Conservation (phyloP, 2,329 filamentous ascomycete genomes). For the Colletotrichum spaethianum region DNA sequence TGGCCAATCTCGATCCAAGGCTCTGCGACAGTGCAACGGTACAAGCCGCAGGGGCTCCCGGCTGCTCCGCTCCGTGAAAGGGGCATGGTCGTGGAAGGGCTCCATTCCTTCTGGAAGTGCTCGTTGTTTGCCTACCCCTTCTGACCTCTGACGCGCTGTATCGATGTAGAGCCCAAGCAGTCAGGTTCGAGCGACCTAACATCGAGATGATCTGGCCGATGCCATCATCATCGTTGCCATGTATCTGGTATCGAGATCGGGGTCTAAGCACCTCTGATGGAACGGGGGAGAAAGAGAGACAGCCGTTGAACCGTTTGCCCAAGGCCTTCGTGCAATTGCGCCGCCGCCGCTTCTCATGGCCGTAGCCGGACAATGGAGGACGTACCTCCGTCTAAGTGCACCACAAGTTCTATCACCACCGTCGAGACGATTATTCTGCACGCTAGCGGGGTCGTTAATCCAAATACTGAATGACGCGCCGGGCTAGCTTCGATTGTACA, state of each 20-base stretch:
- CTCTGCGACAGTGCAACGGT: slow-evolving; percentile 15
- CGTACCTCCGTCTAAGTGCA: neutral
- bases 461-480: slow-evolving; percentile 30
- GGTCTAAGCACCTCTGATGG: slow-evolving; percentile 8
- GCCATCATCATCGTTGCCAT: slow-evolving; percentile 4
- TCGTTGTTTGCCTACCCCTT: neutral
- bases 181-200: slow-evolving; percentile 1
- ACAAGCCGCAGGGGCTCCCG: slow-evolving; percentile 31
- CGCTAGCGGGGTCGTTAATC: slow-evolving; percentile 17
- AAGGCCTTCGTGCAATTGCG: neutral
- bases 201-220: neutral
- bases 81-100: slow-evolving; percentile 35
- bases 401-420: neutral
- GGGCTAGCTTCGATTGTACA: slow-evolving; percentile 7
- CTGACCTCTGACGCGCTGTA: slow-evolving; percentile 9
- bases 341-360: neutral
- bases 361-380: slow-evolving; percentile 7
- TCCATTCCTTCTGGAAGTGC: slow-evolving; percentile 38
- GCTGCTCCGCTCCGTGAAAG: slow-evolving; percentile 34
- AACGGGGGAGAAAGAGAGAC: slow-evolving; percentile 1
- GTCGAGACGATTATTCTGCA: slow-evolving; percentile 15
- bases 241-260: slow-evolving; percentile 3
- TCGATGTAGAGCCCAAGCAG: slow-evolving; percentile 9
- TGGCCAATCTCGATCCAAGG: slow-evolving; percentile 38
- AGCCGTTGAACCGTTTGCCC: slow-evolving; percentile 28